Percentiles rank a stretch among this genome's conserved stretches.
Evolutionary conservation across 1,139 yeast genomes (phyloP).

Genomic region (Hemisphaericaspora subhashii): DNA sequence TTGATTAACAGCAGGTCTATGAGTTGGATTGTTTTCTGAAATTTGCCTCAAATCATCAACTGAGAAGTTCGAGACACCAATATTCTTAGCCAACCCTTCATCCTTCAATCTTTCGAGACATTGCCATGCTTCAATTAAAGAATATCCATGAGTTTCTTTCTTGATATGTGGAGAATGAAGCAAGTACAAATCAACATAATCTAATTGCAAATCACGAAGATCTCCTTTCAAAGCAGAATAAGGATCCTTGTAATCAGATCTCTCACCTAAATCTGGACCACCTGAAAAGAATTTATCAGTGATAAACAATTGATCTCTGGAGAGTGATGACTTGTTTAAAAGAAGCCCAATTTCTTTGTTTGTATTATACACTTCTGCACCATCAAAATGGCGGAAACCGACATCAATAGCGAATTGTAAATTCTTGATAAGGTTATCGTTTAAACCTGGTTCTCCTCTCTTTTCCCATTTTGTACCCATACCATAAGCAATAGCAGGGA

Average conservation of each 20-base stretch:
- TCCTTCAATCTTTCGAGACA: constrained; percentile 36
- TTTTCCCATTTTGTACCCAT: constrained; percentile 39
- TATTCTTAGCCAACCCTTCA: constrained; percentile 35
- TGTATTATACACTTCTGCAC: constrained; percentile 38
- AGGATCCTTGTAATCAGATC: constrained; percentile 19
- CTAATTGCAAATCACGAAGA: constrained; percentile 32
- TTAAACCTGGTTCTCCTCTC: constrained; percentile 20
- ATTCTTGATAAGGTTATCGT: constrained; percentile 22
- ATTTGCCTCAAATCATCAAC: constrained; percentile 49
- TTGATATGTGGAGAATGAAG: constrained; percentile 45
- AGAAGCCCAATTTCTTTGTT: constrained; percentile 34
- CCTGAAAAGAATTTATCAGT: constrained; percentile 51
- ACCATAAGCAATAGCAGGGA: constrained; percentile 37
- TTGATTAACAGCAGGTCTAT: constrained; percentile 65
- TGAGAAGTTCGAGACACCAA: constrained; percentile 66
- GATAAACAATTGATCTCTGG: constrained; percentile 50
- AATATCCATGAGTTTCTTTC: constrained; percentile 40
- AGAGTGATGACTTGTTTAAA: constrained; percentile 21
- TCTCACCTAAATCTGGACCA: constrained; percentile 12
- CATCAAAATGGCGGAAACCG: constrained; percentile 39
- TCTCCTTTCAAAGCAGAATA: constrained; percentile 34
- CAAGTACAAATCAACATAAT: constrained; percentile 51
- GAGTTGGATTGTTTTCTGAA: constrained; percentile 36
- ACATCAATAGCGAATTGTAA: constrained; percentile 25
- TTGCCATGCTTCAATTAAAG: constrained; percentile 57